Base-by-base conservation (phyloP, 805 yeast species). In the Saccharomycopsis sp. region DNA sequence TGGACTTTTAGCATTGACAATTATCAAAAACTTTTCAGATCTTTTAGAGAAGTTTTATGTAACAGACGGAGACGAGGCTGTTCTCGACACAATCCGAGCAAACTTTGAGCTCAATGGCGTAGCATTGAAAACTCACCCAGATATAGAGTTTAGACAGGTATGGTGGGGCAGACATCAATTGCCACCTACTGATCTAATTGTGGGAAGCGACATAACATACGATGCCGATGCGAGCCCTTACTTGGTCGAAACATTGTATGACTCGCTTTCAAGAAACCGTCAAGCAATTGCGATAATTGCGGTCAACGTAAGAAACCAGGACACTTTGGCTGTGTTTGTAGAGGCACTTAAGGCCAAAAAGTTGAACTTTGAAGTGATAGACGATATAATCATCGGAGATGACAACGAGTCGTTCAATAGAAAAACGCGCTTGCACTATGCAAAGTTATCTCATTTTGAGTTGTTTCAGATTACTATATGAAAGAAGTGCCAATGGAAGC, bases 141-240 rank as follows among this genome's bases (percentile, higher is more conserved):
- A 14, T 2, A 44, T 46, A 1, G 37, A 47, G 9, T 24, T 56
- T 47, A 79, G 74, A 47, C 70, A 79, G 41, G 63, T 83, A 4
- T 79, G 89, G 85, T 91, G 96, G 79, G 76, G 79, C 1, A 71
- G 71, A 44, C 80, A 77, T 51, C 34, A 65, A 7, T 64, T 78
- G 1, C 80, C 80, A 1, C 65, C 70, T 0, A 57, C 65, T 9
- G 83, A 84, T 64, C 68, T 84, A 1, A 71, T 90, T 0, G 66
- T 89, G 2, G 97, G 91, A 0, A 94, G 97, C 0, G 98, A 91
- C 69, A 89, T 91, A 14, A 89, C 97, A 0, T 91, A 88, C 69
- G 97, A 91, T 65, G 67, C 82, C 1, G 71, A 78, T 2, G 75
- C 83, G 2, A 75, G 89, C 20, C 82, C 83, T 0, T 71, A 71